These are phyloP conservation scores for Hypomyces perniciosus DNA, from an alignment of 2,329 filamentous ascomycete species.

Conservation along the genomic window DNA sequence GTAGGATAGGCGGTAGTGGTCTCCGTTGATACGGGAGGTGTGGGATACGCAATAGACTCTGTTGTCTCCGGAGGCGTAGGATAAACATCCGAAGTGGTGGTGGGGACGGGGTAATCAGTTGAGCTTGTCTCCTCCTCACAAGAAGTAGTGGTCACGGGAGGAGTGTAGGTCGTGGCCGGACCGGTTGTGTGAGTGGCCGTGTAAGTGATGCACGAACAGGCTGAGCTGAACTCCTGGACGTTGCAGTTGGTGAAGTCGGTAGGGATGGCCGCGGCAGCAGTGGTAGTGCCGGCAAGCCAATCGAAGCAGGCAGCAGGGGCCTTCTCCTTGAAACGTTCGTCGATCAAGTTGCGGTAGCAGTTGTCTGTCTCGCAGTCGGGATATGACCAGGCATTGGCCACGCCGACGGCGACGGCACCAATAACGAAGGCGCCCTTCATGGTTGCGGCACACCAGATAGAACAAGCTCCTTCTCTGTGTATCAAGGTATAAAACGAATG, in stretches of 20 bases:
- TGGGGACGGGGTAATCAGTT: not conserved
- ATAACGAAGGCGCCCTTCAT: slow-evolving; percentile 31
- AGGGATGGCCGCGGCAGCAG: slow-evolving; percentile 23
- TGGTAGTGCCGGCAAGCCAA: slow-evolving; percentile 26
- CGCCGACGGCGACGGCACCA: slow-evolving; percentile 26
- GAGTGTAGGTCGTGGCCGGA: slow-evolving; percentile 13
- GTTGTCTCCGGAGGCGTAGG: slow-evolving; percentile 4
- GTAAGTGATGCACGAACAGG: slow-evolving; percentile 34
- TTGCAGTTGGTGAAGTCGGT: slow-evolving; percentile 27
- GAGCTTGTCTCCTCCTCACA: too few species aligned
- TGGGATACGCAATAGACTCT: slow-evolving; percentile 28
- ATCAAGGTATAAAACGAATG: slow-evolving; percentile 12
- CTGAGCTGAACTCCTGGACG: slow-evolving; percentile 22
- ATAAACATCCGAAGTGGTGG: not conserved
- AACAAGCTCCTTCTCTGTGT: not conserved
- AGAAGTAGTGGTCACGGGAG: not conserved
- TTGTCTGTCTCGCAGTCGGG: slow-evolving; percentile 27
- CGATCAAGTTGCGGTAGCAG: slow-evolving; percentile 32
- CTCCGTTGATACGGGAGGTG: not conserved
- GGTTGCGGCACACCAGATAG: slow-evolving; percentile 4
- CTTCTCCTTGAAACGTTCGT: slow-evolving; percentile 25
- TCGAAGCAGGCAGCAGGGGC: slow-evolving; percentile 28
- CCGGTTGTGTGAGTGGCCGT: slow-evolving; percentile 24
- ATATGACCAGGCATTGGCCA: slow-evolving; percentile 23
- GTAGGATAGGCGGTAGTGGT: slow-evolving; percentile 2